A percentile compares a stretch with the other conserved stretches of the same genome.
Conservation (phyloP, 768 basidiomycete genomes). For the Tylopilus felleus region DNA sequence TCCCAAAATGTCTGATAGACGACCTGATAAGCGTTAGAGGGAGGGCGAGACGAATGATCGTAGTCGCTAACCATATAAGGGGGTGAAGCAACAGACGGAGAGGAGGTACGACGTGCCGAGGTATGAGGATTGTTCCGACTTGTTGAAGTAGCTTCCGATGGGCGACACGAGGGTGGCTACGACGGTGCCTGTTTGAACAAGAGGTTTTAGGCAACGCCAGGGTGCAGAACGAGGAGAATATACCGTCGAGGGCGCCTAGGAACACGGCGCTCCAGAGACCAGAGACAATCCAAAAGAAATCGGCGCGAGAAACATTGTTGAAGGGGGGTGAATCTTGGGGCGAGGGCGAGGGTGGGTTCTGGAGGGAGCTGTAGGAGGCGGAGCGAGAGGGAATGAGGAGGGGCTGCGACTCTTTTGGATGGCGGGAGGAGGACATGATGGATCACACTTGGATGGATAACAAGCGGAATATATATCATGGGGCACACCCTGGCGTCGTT, state of each 20-base stretch:
- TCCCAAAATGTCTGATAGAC: constrained; percentile 80
- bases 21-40: constrained; percentile 47
- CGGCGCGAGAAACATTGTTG: constrained; percentile 48
- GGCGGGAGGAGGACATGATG: constrained; percentile 36
- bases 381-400: constrained; percentile 41
- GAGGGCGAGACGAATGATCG: constrained; percentile 4
- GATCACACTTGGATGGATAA: neutral
- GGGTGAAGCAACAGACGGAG: constrained; percentile 89
- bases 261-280: constrained; percentile 83
- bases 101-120: constrained; percentile 87
- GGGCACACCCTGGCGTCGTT: constrained; percentile 17
- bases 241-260: constrained; percentile 82
- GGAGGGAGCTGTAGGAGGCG: constrained; percentile 43
- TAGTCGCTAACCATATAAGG: constrained; percentile 65
- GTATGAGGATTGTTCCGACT: constrained; percentile 78
- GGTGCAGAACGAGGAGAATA: constrained; percentile 18
- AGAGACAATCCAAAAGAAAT: constrained; percentile 67
- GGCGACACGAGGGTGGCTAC: constrained; percentile 83
- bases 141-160: constrained; percentile 82
- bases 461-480: constrained; percentile 24
- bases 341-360: constrained; percentile 22
- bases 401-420: constrained; percentile 47
- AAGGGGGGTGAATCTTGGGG: constrained; percentile 30
- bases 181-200: constrained; percentile 54
- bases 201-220: neutral